Evolutionary conservation across 106 monocot genomes (phyloP).

Genomic region (Dactylorhiza incarnata): DNA sequence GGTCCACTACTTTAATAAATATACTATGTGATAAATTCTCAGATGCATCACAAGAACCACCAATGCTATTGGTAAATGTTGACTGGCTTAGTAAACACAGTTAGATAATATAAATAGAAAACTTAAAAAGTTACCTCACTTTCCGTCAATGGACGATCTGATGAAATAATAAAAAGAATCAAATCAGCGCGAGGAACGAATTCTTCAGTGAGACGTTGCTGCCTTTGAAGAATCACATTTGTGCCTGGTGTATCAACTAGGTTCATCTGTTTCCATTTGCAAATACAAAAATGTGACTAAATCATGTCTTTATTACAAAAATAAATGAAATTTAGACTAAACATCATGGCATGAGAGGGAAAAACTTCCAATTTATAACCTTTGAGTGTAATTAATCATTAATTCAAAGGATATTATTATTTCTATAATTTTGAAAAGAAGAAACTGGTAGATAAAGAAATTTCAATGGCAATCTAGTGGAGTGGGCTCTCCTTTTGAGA

Average conservation of each 20-base stretch:
- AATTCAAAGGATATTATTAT: not conserved
- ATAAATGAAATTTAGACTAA: not conserved
- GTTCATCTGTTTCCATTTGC: slow-evolving; percentile 71
- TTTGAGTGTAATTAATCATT: not conserved
- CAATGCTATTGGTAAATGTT: not conserved
- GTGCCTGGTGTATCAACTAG: slow-evolving; percentile 99
- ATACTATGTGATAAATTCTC: not conserved
- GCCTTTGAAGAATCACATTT: slow-evolving; percentile 97
- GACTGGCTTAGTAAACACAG: not conserved
- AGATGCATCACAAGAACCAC: not conserved
- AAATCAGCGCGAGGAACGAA: slow-evolving; percentile 96
- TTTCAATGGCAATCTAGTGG: not conserved
- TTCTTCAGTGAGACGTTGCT: slow-evolving; percentile 95
- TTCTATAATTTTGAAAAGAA: not conserved
- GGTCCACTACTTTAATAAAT: not conserved
- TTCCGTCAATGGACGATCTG: slow-evolving; percentile 91
- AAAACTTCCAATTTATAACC: not conserved
- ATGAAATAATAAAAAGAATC: slow-evolving; percentile 84
- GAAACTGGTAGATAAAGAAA: not conserved
- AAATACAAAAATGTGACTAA: not conserved
- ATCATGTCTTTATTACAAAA: not conserved
- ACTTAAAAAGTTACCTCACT: slow-evolving; percentile 64
- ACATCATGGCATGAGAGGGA: not conserved
- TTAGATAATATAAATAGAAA: not conserved
- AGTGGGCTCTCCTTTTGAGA: not conserved